Conservation (phyloP, 2,329 filamentous ascomycete species). For the Venturia effusa region DNA sequence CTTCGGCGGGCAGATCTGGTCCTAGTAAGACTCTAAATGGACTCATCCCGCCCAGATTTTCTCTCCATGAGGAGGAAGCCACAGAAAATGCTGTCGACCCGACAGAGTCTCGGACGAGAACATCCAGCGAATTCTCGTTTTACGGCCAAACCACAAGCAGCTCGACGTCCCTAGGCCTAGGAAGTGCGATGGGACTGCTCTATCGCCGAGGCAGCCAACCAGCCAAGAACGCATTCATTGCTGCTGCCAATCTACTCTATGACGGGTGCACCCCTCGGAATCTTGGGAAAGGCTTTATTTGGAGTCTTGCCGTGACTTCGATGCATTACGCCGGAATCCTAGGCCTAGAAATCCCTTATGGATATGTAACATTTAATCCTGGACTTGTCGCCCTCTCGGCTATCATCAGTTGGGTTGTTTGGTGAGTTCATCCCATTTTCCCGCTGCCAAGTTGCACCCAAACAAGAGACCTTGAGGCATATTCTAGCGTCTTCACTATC, state of each 20-base stretch:
- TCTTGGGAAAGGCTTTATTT: conserved; percentile 21
- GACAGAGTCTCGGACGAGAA: not conserved
- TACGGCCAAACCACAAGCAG: not conserved
- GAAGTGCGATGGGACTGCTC: conserved; percentile 6
- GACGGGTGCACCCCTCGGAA: conserved; percentile 18
- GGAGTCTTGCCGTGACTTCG: conserved; percentile 23
- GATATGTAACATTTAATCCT: conserved; percentile 19
- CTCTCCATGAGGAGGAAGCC: not conserved
- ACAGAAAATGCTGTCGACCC: not conserved
- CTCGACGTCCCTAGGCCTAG: conserved; percentile 4
- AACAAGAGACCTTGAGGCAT: not conserved
- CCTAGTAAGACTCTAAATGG: not conserved
- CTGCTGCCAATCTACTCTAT: conserved; percentile 16
- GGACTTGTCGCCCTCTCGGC: conserved; percentile 21
- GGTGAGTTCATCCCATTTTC: not conserved
- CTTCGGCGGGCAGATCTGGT: not conserved
- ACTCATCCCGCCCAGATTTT: not conserved
- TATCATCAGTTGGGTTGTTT: conserved; percentile 24
- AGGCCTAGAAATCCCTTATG: conserved; percentile 21
- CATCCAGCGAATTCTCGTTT: conserved; percentile 10
- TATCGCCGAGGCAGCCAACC: not conserved
- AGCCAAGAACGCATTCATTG: conserved; percentile 16
- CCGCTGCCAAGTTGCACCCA: not conserved
- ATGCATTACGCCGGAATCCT: conserved; percentile 26
- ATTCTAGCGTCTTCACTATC: not conserved